Evolutionary conservation across 305 asterid genomes (phyloP).

Genomic region (Striga hermonthica): DNA sequence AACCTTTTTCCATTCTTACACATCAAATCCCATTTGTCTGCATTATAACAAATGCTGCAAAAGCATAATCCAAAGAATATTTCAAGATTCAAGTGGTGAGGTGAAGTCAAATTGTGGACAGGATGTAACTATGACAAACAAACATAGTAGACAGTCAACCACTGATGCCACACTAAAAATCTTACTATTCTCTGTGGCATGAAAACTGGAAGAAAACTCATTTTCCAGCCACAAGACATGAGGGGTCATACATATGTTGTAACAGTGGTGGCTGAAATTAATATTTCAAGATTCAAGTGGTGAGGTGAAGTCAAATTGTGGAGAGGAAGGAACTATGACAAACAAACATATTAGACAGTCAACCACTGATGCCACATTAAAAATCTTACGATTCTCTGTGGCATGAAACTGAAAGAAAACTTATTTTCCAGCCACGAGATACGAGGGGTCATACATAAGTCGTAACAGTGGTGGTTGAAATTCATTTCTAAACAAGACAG

Average conservation of each 20-base stretch:
- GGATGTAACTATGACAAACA: conserved; percentile 13
- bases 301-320: conserved; percentile 11
- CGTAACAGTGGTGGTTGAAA: not conserved
- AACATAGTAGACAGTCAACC: conserved; percentile 14
- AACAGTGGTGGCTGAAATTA: not conserved
- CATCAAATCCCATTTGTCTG: conserved; percentile 66
- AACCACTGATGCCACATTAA: conserved; percentile 20
- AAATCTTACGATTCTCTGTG: conserved; percentile 9
- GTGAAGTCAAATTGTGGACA: conserved; percentile 11
- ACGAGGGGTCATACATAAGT: conserved; percentile 12
- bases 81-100: conserved; percentile 19
- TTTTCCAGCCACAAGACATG: conserved; percentile 12
- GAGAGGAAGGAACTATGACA: conserved; percentile 14
- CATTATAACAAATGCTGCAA: conserved; percentile 72
- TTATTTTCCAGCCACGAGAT: conserved; percentile 14
- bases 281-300: conserved; percentile 19
- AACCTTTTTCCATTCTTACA: conserved; percentile 70
- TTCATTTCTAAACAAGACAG: conserved; percentile 11
- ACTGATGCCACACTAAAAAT: conserved; percentile 9
- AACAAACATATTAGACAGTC: conserved; percentile 6
- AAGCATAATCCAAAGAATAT: conserved; percentile 26
- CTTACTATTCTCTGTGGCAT: conserved; percentile 14
- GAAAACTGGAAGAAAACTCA: conserved; percentile 8
- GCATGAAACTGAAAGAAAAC: conserved; percentile 7
- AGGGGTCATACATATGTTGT: conserved; percentile 9